Evolutionary conservation across 179 eudicot species (phyloP), one percentile per base, ranked within the genome.

Genomic region (Spergularia azorica): DNA sequence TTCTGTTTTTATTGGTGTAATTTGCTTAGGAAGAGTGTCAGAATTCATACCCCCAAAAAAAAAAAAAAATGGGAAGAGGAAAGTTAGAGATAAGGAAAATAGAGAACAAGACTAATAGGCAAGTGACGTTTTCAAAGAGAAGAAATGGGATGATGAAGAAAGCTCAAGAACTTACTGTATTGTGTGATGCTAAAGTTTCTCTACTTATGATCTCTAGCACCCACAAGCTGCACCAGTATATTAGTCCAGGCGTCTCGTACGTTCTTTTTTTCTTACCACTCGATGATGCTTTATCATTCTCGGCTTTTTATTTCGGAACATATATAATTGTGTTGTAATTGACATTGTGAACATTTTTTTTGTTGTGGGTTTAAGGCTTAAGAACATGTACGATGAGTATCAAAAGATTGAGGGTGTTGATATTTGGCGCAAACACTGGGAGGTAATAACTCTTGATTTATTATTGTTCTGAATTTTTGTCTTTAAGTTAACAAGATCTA

Each of bases 131-230:
- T 64, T 90, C 94, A 2, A 90, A 90, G 83, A 21, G 94, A 69
- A 85, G 90, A 73, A 90, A 90, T 80, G 94, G 94, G 2, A 84
- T 90, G 0, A 78, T 88, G 78, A 90, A 90, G 85, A 90, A 90
- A 80, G 94, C 94, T 32, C 78, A 88, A 32, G 91, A 90, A 9
- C 90, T 90, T 6, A 69, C 81, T 51, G 87, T 90, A 18, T 79
- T 90, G 4, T 90, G 94, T 78, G 94, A 90, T 77, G 94, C 94
- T 11, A 88, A 86, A 60, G 87, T 90, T 69, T 85, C 90, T 18
- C 74, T 88, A 18, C 73, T 90, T 76, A 87, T 90, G 87, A 58
- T 85, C 65, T 87, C 94, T 57, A 74, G 63, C 75, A 80, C 88
- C 7, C 80, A 83, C 5, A 85, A 87, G 50, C 67, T 82, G 68